These are phyloP conservation scores for Gonium pectorale DNA, from an alignment of 139 green algal genomes.

Conservation along the genomic window DNA sequence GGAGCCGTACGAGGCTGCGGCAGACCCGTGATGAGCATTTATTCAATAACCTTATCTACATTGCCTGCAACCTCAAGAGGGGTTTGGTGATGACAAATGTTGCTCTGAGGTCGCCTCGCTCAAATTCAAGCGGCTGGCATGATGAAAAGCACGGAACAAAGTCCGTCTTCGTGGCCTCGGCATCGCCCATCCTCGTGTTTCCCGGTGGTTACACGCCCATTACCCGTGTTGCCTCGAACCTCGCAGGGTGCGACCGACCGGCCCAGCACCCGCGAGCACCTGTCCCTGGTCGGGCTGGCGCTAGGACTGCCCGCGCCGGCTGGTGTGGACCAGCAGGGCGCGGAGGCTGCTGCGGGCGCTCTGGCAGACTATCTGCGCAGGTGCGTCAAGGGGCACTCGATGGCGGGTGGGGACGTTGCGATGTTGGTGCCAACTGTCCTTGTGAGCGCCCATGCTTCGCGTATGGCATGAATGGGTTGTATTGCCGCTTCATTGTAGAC, in stretches of 20 bases:
- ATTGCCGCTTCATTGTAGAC: no score
- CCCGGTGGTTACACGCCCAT: no score
- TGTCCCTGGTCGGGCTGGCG: slow-evolving; percentile 51
- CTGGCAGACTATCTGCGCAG: slow-evolving; percentile 39
- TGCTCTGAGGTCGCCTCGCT: neutral
- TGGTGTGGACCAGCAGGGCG: slow-evolving; percentile 33
- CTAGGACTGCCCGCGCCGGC: slow-evolving; percentile 43
- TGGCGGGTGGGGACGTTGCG: no score
- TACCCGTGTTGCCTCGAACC: neutral
- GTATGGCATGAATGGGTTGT: no score
- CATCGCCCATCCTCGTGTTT: no score
- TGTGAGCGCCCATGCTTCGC: no score
- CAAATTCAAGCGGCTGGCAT: no score
- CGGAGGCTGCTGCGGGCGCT: slow-evolving; percentile 20
- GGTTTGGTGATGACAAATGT: slow-evolving; percentile 40
- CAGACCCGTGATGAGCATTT: slow-evolving; percentile 19
- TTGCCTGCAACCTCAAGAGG: slow-evolving; percentile 49
- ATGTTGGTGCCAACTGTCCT: no score
- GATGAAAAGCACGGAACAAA: no score
- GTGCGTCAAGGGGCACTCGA: neutral
- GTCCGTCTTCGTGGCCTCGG: no score
- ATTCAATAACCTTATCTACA: slow-evolving; percentile 71
- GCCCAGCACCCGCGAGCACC: slow-evolving; percentile 57
- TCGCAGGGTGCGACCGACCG: slow-evolving; percentile 59
- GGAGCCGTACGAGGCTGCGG: neutral